Conservation (phyloP, 208 protist species). For the Acanthamoeba royreba region DNA sequence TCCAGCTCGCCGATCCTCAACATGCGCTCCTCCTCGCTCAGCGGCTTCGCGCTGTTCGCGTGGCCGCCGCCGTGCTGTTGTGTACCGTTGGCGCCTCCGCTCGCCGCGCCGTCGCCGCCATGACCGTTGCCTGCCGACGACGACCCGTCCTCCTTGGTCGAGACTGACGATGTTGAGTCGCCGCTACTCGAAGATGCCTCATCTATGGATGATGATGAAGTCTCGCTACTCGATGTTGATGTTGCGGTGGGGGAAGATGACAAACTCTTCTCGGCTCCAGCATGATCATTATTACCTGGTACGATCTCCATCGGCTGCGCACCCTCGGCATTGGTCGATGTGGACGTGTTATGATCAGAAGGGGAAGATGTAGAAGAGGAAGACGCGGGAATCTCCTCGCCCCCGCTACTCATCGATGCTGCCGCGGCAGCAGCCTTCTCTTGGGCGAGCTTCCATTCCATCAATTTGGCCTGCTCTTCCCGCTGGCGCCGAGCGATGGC, state of each 20-base stretch:
- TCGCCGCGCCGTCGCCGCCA: neutral
- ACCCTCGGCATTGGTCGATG: too few species aligned
- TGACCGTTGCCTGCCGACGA: too few species aligned
- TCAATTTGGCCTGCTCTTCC: neutral
- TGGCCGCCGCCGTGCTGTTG: neutral
- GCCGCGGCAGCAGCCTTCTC: neutral
- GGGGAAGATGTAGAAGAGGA: too few species aligned
- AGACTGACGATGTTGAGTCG: neutral
- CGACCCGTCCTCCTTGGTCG: too few species aligned
- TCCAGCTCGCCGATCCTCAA: neutral
- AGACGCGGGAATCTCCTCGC: too few species aligned
- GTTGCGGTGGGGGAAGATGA: neutral
- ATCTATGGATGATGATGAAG: neutral
- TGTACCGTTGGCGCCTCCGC: too few species aligned
- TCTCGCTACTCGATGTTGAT: neutral
- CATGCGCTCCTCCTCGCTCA: neutral
- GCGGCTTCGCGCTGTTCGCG: neutral
- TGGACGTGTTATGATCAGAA: too few species aligned
- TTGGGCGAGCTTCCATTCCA: neutral
- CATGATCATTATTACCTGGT: too few species aligned
- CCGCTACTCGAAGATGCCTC: neutral
- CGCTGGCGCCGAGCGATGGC: neutral
- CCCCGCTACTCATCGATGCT: too few species aligned
- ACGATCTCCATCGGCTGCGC: too few species aligned
- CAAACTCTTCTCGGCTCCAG: neutral